Conservation (phyloP, 768 basidiomycete genomes). For the Dendrothele bispora region DNA sequence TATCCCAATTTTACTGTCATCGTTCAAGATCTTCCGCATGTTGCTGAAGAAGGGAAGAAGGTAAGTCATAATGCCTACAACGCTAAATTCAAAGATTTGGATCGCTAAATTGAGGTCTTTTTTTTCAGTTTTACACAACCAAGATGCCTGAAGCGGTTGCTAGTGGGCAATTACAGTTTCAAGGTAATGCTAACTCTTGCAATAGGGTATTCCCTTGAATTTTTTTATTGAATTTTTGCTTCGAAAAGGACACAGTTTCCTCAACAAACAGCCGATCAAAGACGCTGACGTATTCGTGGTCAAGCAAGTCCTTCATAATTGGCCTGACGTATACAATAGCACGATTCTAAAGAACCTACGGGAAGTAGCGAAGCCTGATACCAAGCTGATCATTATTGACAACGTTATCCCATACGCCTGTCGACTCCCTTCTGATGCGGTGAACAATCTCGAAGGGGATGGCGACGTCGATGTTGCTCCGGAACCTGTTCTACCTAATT, state of each 20-base stretch:
- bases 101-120: too few species aligned
- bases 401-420: conserved; percentile 13
- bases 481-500: neutral
- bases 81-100: too few species aligned
- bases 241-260: neutral
- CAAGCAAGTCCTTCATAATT: conserved; percentile 23
- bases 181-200: too few species aligned
- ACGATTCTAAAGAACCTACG: conserved; percentile 18
- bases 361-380: conserved; percentile 14
- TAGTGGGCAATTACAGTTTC: too few species aligned
- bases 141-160: too few species aligned
- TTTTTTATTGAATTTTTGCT: too few species aligned
- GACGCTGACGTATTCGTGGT: conserved; percentile 21
- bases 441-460: neutral
- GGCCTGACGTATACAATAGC: conserved; percentile 12
- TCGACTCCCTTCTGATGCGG: neutral
- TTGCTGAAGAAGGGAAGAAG: too few species aligned
- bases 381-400: conserved; percentile 22
- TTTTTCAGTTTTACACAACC: too few species aligned
- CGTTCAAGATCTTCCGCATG: too few species aligned
- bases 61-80: too few species aligned
- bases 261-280: conserved; percentile 14
- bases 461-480: neutral
- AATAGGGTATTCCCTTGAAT: too few species aligned
- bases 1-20: too few species aligned